Percentiles rank a stretch among this genome's conserved stretches.
phyloP scores from a whole-genome alignment of 2,329 filamentous ascomycete genomes.

The Neopestalotiopsis sp. region DNA sequence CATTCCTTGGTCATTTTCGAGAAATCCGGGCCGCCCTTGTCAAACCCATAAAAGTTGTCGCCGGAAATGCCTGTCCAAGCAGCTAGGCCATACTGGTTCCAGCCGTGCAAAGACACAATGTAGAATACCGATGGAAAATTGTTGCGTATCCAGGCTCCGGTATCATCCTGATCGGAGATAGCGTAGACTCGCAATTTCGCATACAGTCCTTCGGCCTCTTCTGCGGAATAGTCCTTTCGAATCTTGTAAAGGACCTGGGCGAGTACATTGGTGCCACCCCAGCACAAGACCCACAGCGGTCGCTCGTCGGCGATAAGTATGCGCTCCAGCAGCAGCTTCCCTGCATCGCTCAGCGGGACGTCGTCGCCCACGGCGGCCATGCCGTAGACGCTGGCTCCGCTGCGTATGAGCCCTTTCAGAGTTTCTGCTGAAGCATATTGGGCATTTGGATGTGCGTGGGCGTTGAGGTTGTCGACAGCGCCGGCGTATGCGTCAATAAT shows the following conservation, averaged over 20 bases:
- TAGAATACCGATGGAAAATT: conserved; percentile 11
- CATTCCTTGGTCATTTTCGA: conserved; percentile 53
- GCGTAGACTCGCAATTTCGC: conserved; percentile 9
- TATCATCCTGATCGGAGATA: conserved; percentile 14
- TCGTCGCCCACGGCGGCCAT: conserved; percentile 37
- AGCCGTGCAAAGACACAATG: conserved; percentile 6
- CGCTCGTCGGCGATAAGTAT: conserved; percentile 33
- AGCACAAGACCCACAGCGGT: conserved; percentile 56
- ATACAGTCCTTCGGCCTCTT: conserved; percentile 39
- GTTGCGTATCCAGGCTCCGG: conserved; percentile 13
- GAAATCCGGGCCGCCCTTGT: conserved; percentile 49
- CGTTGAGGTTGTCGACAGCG: conserved; percentile 52
- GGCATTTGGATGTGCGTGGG: conserved; percentile 48
- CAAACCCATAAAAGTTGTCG: conserved; percentile 15
- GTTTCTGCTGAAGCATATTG: conserved; percentile 45
- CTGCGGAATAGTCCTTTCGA: conserved; percentile 31
- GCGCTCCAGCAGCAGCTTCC: conserved; percentile 44
- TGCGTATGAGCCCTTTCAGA: conserved; percentile 39
- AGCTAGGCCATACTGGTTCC: conserved; percentile 15
- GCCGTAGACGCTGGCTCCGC: conserved; percentile 43
- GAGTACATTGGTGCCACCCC: conserved; percentile 59
- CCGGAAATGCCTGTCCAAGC: conserved; percentile 12
- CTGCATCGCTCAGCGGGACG: conserved; percentile 42
- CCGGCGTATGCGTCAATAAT: conserved; percentile 49
- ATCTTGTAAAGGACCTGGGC: conserved; percentile 52